Conservation (phyloP, 805 yeast species). For the Scheffersomyces ergatensis region DNA sequence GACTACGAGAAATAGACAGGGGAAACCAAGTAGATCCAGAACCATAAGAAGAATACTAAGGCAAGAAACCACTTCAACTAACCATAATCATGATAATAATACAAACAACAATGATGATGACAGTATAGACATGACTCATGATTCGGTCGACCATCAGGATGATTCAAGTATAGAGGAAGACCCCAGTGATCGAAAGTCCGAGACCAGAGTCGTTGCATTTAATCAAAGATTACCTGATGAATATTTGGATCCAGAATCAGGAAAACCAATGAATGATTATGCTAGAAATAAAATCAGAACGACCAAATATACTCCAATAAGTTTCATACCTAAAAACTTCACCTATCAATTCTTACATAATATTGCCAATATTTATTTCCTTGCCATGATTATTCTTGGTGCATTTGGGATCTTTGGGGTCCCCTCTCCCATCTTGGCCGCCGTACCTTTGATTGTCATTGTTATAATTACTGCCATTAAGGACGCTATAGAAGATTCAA, state of each 20-base stretch:
- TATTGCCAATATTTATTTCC: constrained; percentile 87
- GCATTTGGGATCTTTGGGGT: constrained; percentile 78
- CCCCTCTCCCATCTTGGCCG: constrained; percentile 69
- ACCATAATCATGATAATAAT: not conserved
- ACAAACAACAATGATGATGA: not conserved
- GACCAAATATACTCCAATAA: constrained; percentile 88
- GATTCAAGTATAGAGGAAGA: constrained; percentile 20
- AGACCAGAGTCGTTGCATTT: constrained; percentile 52
- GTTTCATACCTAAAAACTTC: constrained; percentile 85
- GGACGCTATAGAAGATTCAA: constrained; percentile 79
- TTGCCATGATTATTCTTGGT: constrained; percentile 76
- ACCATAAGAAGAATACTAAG: constrained; percentile 49
- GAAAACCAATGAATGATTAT: constrained; percentile 58
- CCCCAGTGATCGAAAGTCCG: constrained; percentile 26
- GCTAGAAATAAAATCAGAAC: constrained; percentile 92
- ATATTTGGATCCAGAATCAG: constrained; percentile 53
- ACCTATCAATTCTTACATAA: constrained; percentile 71
- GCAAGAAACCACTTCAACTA: constrained; percentile 6
- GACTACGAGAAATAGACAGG: constrained; percentile 74
- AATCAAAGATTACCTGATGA: constrained; percentile 61
- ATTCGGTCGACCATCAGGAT: constrained; percentile 7
- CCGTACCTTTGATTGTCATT: constrained; percentile 79
- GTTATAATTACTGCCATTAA: constrained; percentile 71
- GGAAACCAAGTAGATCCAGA: constrained; percentile 55
- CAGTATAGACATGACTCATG: constrained; percentile 4